Evolutionary conservation across 495 filamentous ascomycete genomes (phyloP).

Genomic region (Trichocladium antarcticum): DNA sequence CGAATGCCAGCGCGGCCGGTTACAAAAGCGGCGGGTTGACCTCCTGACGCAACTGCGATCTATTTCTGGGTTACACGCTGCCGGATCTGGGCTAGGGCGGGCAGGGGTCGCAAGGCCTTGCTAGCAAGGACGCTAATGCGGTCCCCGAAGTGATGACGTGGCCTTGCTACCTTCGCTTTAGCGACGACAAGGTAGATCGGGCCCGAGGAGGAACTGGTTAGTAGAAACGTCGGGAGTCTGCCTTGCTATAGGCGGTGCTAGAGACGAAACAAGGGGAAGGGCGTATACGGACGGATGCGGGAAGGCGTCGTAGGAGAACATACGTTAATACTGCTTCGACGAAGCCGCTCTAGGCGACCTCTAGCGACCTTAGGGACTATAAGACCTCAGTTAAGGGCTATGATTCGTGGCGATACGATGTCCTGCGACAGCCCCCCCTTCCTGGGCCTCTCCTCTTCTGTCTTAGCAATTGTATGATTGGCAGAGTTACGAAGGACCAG

Average conservation of each 20-base stretch:
- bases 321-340: not conserved
- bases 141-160: slow-evolving; percentile 8
- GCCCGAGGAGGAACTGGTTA: not conserved
- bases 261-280: not conserved
- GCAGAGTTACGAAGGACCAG: slow-evolving; percentile 13
- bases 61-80: slow-evolving; percentile 5
- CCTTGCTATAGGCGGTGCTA: slow-evolving; percentile 9
- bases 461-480: slow-evolving; percentile 10
- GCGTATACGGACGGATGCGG: slow-evolving; percentile 1
- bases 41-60: slow-evolving; percentile 6
- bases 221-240: slow-evolving; percentile 5
- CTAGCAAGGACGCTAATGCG: slow-evolving; percentile 5
- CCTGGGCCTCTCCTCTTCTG: slow-evolving; percentile 7
- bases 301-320: slow-evolving; percentile 7
- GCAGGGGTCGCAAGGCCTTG: slow-evolving; percentile 2
- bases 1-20: slow-evolving; percentile 6
- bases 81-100: not conserved
- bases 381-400: not conserved
- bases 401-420: slow-evolving; percentile 10
- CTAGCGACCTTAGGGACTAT: slow-evolving; percentile 5
- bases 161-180: slow-evolving; percentile 11
- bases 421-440: slow-evolving; percentile 8
- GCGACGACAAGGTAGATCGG: slow-evolving; percentile 10
- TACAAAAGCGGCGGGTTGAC: slow-evolving; percentile 3
- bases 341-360: slow-evolving; percentile 11